Base-by-base conservation (phyloP, 352 stramenopile species). In the Phytopythium aichiense region DNA sequence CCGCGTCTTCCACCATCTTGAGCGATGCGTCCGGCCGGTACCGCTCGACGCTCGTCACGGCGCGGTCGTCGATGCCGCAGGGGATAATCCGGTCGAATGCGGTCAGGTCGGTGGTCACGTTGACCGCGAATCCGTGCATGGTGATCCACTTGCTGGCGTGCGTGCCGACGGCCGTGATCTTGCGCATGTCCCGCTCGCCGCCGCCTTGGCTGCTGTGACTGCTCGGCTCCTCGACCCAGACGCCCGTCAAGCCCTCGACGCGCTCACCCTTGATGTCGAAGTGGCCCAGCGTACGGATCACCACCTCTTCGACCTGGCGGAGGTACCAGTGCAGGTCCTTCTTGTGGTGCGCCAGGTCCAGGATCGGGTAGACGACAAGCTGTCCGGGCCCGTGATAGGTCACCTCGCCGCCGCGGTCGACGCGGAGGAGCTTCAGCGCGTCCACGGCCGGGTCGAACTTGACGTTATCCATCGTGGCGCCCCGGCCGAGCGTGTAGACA, bases 301-400 rank as follows among this genome's bases (percentile, higher is more conserved):
- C 84, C 25, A 98, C 90, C 67, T 99, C 89, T 76, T 99, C 97
- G 20, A 99, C 84, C 52, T 91, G 80, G 35, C 94, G 86, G 30
- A 99, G 72, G 73, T 98, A 99, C 96, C 96, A 99, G 71, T 99
- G 96, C 63, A 99, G 71, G 80, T 99, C 97, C 65, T 96, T 88
- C 76, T 95, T 95, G 75, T 98, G 92, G 40, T 90, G 75, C 54
- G 87, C 88, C 35, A 99, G 84, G 72, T 99, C 91, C 43, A 99
- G 73, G 30, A 99, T 92, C 33, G 97, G 97, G 79, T 99, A 99
- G 33, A 97, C 88, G 0, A 99, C 96, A 12, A 99, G 72, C 66
- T 99, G 98, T 23, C 95, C 96, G 2, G 97, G 98, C 6, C 97
- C 97, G 68, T 99, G 98, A 76, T 97, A 99, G 13, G 98, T 99